These are phyloP conservation scores for Phytophthora boehmeriae DNA, from an alignment of 352 stramenopile genomes.

Conservation along the genomic window DNA sequence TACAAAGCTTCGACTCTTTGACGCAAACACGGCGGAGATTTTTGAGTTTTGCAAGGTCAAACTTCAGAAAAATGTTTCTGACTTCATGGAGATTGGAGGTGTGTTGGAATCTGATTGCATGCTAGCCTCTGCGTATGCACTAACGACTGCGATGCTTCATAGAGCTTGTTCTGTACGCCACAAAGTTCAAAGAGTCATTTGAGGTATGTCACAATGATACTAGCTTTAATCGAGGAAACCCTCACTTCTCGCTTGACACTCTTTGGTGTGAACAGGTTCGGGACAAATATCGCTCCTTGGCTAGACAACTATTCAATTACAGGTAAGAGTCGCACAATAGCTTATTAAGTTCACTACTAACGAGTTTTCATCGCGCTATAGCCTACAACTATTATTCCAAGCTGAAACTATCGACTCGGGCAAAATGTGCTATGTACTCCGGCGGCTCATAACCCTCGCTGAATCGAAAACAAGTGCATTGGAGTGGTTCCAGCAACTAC, in stretches of 20 bases:
- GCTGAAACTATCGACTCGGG: constrained; percentile 28
- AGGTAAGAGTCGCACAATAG: constrained; percentile 32
- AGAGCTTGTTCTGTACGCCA: constrained; percentile 71
- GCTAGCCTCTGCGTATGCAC: not conserved
- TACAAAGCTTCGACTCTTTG: constrained; percentile 64
- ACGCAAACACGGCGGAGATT: constrained; percentile 57
- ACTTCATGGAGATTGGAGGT: constrained; percentile 70
- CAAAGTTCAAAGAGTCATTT: constrained; percentile 57
- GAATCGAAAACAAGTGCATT: constrained; percentile 45
- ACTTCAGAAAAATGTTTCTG: constrained; percentile 28
- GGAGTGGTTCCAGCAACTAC: constrained; percentile 71
- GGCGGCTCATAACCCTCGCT: constrained; percentile 58
- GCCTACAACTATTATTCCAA: constrained; percentile 69
- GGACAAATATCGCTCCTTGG: constrained; percentile 56
- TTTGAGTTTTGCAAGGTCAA: constrained; percentile 58
- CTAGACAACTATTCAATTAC: constrained; percentile 65
- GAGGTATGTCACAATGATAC: constrained; percentile 23
- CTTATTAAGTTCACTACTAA: not conserved
- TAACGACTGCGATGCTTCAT: constrained; percentile 1
- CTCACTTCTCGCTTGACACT: constrained; percentile 5
- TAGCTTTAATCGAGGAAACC: not conserved
- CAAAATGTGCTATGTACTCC: constrained; percentile 66
- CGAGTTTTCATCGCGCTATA: constrained; percentile 16
- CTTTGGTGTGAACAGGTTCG: constrained; percentile 42
- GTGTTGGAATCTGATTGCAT: not conserved